Evolutionary conservation across 148 eudicot genomes (phyloP).

Genomic region (Fallopia convolvulus): DNA sequence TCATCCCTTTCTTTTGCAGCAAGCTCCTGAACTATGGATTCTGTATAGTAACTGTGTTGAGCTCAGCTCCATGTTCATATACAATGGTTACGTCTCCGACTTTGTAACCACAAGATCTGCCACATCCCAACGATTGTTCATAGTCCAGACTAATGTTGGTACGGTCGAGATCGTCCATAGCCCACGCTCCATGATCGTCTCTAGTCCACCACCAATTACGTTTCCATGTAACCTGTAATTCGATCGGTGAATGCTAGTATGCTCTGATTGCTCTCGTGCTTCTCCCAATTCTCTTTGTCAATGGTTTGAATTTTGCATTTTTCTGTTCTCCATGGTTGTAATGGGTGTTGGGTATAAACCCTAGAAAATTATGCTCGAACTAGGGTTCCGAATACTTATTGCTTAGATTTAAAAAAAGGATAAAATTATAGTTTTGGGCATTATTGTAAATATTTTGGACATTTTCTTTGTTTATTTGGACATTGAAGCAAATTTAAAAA

Average conservation of each 20-base stretch:
- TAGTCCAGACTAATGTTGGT: too few species aligned
- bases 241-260: constrained; percentile 49
- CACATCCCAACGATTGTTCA: too few species aligned
- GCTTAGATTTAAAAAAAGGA: constrained; percentile 13
- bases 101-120: constrained; percentile 75
- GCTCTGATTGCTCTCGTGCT: constrained; percentile 1
- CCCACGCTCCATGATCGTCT: too few species aligned
- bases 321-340: not conserved
- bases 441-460: too few species aligned
- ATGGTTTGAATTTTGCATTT: constrained; percentile 9
- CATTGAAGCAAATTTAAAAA: too few species aligned
- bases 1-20: constrained; percentile 94
- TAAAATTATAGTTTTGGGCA: too few species aligned
- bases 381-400: constrained; percentile 37
- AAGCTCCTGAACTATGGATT: constrained; percentile 79
- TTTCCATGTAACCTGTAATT: constrained; percentile 20
- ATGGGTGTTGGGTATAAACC: constrained; percentile 19
- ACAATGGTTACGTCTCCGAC: constrained; percentile 91
- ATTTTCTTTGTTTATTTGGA: too few species aligned
- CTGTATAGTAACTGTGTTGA: constrained; percentile 84
- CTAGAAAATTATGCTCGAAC: constrained; percentile 19
- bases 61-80: constrained; percentile 90
- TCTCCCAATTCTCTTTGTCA: not conserved
- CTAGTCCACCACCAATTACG: constrained; percentile 14
- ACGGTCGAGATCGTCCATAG: too few species aligned